Evolutionary conservation across 192 early-diverging fungal genomes (phyloP), one percentile per base, ranked within the genome.

Genomic region (Fimicolochytrium jonesii): DNA sequence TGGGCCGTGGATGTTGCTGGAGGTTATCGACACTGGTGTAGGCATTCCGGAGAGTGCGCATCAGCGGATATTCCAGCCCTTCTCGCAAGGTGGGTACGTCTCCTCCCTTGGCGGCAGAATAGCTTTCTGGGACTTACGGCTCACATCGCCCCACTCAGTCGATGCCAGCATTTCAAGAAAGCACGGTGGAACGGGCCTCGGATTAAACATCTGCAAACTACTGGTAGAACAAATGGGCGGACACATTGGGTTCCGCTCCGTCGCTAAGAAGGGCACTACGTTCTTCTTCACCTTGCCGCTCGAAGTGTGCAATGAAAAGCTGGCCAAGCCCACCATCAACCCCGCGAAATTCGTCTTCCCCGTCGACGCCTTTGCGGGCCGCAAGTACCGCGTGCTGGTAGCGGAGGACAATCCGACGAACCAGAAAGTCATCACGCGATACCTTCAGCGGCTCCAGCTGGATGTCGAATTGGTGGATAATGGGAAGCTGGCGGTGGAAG

Each of bases 181-280:
- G 71, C 93, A 88, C 59, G 89, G 89, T 41, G 92, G 92, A 31
- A 93, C 91, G 17, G 91, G 92, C 0, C 71, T 95, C 20, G 92
- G 92, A 0, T 78, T 95, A 20, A 87, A 84, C 31, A 95, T 95
- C 45, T 88, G 83, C 6, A 87, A 86, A 68, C 80, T 86, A 30
- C 72, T 95, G 84, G 31, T 42, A 18, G 10, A 57, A 17, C n/a
- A 48, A 4, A 70, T 70, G 68, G 54, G 56, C 11, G 56, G 63
- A 13, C 3, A 6, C 7, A 34, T 67, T 9, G 55, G 48, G 15
- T 55, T 59, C 17, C 47, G 48, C 25, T 37, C 31, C 23, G 47
- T 48, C 46, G 22, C 20, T 33, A 46, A 48, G 1, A 29, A 50
- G 25, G 65, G 65, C 6, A 33, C 65, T 15, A 57, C 23, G 1